A percentile compares a stretch with the other conserved stretches of the same genome.
These are phyloP conservation scores for Boehmeria nivea DNA, from an alignment of 306 rosid species.

Conservation along the genomic window DNA sequence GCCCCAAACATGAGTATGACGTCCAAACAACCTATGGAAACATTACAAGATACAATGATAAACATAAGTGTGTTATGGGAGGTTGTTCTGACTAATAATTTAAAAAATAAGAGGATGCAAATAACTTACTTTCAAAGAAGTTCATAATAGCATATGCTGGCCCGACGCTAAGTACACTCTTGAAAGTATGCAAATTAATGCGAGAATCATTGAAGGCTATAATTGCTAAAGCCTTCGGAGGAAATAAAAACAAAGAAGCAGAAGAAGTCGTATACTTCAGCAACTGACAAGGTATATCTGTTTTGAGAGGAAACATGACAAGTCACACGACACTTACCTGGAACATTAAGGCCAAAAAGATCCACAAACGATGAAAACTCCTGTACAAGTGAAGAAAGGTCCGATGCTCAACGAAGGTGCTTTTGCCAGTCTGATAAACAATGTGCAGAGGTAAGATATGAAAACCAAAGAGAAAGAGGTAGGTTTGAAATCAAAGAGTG, in stretches of 20 bases:
- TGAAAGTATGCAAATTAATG: conserved; percentile 59
- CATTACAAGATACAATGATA: conserved; percentile 18
- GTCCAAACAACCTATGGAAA: conserved; percentile 59
- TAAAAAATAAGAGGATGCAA: conserved; percentile 16
- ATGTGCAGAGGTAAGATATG: conserved; percentile 3
- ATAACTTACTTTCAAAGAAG: conserved; percentile 67
- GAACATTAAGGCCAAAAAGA: conserved; percentile 86
- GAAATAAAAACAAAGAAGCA: not conserved
- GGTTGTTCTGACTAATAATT: conserved; percentile 3
- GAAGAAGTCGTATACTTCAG: conserved; percentile 6
- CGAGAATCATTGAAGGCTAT: conserved; percentile 63
- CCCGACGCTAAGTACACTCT: conserved; percentile 76
- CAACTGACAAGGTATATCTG: conserved; percentile 15
- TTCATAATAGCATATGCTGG: conserved; percentile 82
- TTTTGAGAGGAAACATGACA: conserved; percentile 14
- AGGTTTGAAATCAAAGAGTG: no score
- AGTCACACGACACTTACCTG: conserved; percentile 50
- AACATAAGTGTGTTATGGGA: not conserved
- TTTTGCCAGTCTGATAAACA: conserved; percentile 82
- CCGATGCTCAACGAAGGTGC: conserved; percentile 93
- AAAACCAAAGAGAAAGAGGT: conserved; percentile 1
- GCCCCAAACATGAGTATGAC: conserved; percentile 95
- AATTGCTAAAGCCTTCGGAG: conserved; percentile 66
- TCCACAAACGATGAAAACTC: conserved; percentile 98
- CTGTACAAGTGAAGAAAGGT: conserved; percentile 83